Percentiles rank a stretch among this genome's conserved stretches.
These are phyloP conservation scores for Debaryomyces tyrocola DNA, from an alignment of 805 yeast genomes.

Conservation along the genomic window DNA sequence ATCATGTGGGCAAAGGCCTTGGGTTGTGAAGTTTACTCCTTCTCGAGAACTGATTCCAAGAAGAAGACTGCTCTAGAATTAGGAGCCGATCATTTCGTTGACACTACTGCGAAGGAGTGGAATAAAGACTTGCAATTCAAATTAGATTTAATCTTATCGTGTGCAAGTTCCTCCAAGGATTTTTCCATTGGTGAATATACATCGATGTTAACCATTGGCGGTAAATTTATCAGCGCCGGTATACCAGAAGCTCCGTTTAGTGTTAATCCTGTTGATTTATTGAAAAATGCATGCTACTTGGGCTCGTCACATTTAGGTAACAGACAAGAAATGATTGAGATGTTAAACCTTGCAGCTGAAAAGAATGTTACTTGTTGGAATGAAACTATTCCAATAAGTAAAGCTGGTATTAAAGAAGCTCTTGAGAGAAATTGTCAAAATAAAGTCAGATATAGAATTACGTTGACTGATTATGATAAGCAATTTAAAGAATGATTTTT, in stretches of 20 bases:
- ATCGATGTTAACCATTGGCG: constrained; percentile 21
- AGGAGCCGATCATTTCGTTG: constrained; percentile 37
- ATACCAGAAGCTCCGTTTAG: constrained; percentile 39
- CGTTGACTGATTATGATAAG: constrained; percentile 55
- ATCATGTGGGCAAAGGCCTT: constrained; percentile 58
- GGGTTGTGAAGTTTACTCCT: constrained; percentile 47
- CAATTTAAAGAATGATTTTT: neutral
- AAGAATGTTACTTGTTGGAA: constrained; percentile 34
- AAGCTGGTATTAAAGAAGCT: constrained; percentile 32
- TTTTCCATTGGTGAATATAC: constrained; percentile 53
- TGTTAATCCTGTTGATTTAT: constrained; percentile 23
- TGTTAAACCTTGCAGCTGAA: constrained; percentile 40
- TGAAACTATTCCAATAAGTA: constrained; percentile 36
- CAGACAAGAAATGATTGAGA: constrained; percentile 34
- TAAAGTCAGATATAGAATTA: constrained; percentile 51
- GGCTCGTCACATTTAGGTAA: constrained; percentile 36
- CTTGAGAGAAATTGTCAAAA: constrained; percentile 31
- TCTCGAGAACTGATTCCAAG: constrained; percentile 28
- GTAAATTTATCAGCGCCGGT: constrained; percentile 42
- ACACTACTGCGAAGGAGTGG: constrained; percentile 52
- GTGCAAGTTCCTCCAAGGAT: constrained; percentile 51
- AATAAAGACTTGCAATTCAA: constrained; percentile 20
- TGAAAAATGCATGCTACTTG: constrained; percentile 26
- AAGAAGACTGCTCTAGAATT: constrained; percentile 31
- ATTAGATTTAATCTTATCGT: constrained; percentile 53